These are phyloP conservation scores for Micractinium conductrix DNA, from an alignment of 139 green algal species.

Conservation along the genomic window DNA sequence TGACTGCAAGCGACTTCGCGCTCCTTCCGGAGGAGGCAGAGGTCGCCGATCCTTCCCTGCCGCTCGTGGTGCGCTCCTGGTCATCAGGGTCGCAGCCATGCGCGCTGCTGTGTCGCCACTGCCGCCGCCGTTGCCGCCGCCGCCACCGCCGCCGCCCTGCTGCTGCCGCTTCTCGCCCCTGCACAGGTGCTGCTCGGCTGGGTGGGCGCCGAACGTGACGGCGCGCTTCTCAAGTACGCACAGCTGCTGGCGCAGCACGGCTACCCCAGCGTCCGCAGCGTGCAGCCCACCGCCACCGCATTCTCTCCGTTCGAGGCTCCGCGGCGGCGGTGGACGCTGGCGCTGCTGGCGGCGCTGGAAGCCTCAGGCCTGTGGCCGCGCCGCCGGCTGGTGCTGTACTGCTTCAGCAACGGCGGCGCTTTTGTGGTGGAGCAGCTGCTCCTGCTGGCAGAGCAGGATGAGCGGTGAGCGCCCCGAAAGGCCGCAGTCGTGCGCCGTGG, in stretches of 20 bases:
- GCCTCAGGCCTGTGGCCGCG: not conserved
- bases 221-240: conserved; percentile 31
- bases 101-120: too few species aligned
- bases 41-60: too few species aligned
- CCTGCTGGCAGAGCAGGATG: conserved; percentile 14
- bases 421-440: conserved; percentile 40
- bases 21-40: too few species aligned
- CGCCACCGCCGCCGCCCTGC: too few species aligned
- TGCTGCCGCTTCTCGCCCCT: not conserved
- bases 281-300: conserved; percentile 1
- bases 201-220: conserved; percentile 4
- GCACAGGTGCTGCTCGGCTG: conserved; percentile 25
- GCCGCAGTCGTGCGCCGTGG: too few species aligned
- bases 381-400: conserved; percentile 16
- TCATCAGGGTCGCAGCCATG: too few species aligned
- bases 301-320: conserved; percentile 2
- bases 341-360: conserved; percentile 8
- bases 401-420: conserved; percentile 34
- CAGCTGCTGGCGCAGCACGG: conserved; percentile 13
- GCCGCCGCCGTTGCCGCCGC: too few species aligned
- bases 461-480: not conserved
- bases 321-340: conserved; percentile 3
- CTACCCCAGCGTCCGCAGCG: conserved; percentile 12
- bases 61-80: too few species aligned
- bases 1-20: too few species aligned